Percentiles rank a stretch among this genome's conserved stretches.
phyloP scores from a whole-genome alignment of 768 basidiomycete species.

The Collybia sordida region DNA sequence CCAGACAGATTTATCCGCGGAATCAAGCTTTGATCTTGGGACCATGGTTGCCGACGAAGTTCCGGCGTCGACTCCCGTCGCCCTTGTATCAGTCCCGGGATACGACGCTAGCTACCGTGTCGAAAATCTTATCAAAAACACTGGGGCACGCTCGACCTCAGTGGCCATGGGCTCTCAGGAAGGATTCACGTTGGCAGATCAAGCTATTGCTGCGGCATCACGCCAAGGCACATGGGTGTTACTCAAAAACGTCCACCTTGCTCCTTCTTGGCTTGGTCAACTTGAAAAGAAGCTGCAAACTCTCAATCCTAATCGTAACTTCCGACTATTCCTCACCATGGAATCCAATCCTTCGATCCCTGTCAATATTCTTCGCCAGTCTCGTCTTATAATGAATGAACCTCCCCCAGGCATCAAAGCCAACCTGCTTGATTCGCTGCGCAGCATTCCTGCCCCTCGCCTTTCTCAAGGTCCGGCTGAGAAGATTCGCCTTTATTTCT shows the following conservation, averaged over 20 bases:
- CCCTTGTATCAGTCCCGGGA: conserved; percentile 90
- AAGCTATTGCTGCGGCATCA: conserved; percentile 90
- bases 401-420: conserved; percentile 97
- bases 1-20: conserved; percentile 71
- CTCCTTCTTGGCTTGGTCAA: conserved; percentile 93
- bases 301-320: conserved; percentile 82
- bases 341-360: conserved; percentile 94
- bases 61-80: conserved; percentile 77
- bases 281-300: conserved; percentile 96
- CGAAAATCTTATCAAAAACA: conserved; percentile 80
- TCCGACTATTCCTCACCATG: conserved; percentile 98
- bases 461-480: conserved; percentile 88
- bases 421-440: conserved; percentile 88
- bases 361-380: conserved; percentile 95
- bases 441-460: conserved; percentile 67
- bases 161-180: conserved; percentile 99
- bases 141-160: conserved; percentile 74
- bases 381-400: conserved; percentile 97
- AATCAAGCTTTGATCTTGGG: conserved; percentile 75
- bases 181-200: conserved; percentile 94
- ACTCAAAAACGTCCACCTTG: conserved; percentile 95
- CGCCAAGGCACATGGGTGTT: conserved; percentile 96
- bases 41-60: conserved; percentile 81
- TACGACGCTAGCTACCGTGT: conserved; percentile 99
- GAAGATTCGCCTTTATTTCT: conserved; percentile 91